These are phyloP conservation scores for Polygonum maritimum DNA, from an alignment of 148 eudicot genomes.

Conservation along the genomic window DNA sequence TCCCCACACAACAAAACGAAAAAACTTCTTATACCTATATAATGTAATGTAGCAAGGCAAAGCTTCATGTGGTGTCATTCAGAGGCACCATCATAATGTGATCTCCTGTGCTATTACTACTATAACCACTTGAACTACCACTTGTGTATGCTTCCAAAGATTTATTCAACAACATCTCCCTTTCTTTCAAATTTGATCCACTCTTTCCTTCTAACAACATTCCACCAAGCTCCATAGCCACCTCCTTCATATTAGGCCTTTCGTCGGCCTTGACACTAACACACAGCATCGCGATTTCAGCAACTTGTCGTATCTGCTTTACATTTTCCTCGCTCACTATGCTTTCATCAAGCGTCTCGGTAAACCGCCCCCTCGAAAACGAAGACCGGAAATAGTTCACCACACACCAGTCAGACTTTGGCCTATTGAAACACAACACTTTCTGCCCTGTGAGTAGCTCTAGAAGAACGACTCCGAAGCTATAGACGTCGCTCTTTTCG, in stretches of 20 bases:
- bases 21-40: not conserved
- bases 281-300: conserved; percentile 3
- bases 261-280: conserved; percentile 12
- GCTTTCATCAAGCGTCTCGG: not conserved
- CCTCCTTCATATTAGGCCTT: conserved; percentile 15
- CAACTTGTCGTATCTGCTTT: conserved; percentile 5
- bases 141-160: not conserved
- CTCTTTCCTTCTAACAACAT: not conserved
- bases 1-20: not conserved
- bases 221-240: conserved; percentile 9
- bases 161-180: conserved; percentile 1
- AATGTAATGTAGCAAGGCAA: not conserved
- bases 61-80: not conserved
- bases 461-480: conserved; percentile 12
- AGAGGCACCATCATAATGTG: not conserved
- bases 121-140: not conserved
- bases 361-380: not conserved
- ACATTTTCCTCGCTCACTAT: not conserved
- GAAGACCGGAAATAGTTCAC: not conserved
- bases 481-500: conserved; percentile 11
- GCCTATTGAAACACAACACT: not conserved
- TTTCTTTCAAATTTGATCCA: not conserved
- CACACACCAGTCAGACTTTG: not conserved
- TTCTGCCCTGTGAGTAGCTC: conserved; percentile 5
- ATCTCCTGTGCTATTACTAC: not conserved